Evolutionary conservation across 2,329 filamentous ascomycete species (phyloP).

Genomic region (Colletotrichum sp.): DNA sequence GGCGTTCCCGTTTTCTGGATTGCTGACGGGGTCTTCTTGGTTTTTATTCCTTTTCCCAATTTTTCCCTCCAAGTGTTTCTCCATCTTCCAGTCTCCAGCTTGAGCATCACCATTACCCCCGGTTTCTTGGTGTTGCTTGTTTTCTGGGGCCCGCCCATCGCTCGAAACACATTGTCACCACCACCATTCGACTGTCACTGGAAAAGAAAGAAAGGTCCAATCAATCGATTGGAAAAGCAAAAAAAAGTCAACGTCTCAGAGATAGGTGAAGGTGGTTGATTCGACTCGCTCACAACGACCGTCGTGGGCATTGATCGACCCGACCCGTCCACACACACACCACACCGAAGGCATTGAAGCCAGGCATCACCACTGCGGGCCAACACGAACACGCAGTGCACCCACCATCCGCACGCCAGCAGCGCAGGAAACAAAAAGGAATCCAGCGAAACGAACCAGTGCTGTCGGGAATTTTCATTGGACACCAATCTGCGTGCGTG

Average conservation of each 20-base stretch:
- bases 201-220: not conserved
- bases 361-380: not conserved
- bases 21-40: not conserved
- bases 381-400: not conserved
- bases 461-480: not conserved
- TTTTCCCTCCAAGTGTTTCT: not conserved
- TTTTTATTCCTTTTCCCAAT: not conserved
- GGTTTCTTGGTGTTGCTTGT: constrained; percentile 12
- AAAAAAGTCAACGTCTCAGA: not conserved
- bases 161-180: not conserved
- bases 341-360: not conserved
- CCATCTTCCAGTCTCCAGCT: not conserved
- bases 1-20: not conserved
- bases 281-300: not conserved
- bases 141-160: not conserved
- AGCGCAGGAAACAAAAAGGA: not conserved
- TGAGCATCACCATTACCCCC: not conserved
- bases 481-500: not conserved
- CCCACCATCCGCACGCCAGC: not conserved
- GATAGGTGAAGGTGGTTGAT: not conserved
- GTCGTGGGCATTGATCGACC: not conserved
- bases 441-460: not conserved
- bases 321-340: not conserved
- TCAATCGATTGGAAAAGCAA: not conserved
- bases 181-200: not conserved